Evolutionary conservation across 73 alveolate genomes (phyloP), one percentile per base, ranked within the genome.

Genomic region (Stentor coeruleus): DNA sequence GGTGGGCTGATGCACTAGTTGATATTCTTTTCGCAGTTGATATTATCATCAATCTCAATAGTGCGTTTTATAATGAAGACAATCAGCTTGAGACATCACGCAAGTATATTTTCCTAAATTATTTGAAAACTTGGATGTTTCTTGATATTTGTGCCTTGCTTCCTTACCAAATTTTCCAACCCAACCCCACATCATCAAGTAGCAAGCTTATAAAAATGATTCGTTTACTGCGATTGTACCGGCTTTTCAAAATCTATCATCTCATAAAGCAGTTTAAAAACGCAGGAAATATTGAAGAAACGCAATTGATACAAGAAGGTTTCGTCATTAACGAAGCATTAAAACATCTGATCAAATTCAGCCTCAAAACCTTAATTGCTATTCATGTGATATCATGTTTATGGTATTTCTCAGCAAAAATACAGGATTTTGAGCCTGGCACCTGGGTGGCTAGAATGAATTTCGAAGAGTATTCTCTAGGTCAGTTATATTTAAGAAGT

Each of bases 371-470:
- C 66, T 11, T 49, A 6, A 49, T 49, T 20, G 6, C 66, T 6
- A 20, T 49, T 6, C 66, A 49, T 49, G 28, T 49, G 6, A 20
- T 49, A 6, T 6, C 66, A 11, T 49, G 66, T 49, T 20, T 49
- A 11, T 49, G 66, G 66, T 49, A 49, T 20, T 49, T 11, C 20
- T 11, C 66, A 11, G 66, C 66, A 11, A 49, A 49, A 49, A 49
- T 49, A 11, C 28, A 49, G 6, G 66, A 49, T 11, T 84, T 86
- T 58, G 66, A 49, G 20, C 66, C 66, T 49, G 66, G 20, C 20
- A 49, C 66, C 20, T 49, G 66, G 66, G 20, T 49, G 6, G 66
- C 20, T 11, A 49, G 66, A 49, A 11, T 11, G 6, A 20, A 20
- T 6, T 49, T 49, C 20, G 28, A 49, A 49, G 66, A 49, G 6